These are phyloP conservation scores for Breynia disticha DNA, from an alignment of 441 rosid species.

Conservation along the genomic window DNA sequence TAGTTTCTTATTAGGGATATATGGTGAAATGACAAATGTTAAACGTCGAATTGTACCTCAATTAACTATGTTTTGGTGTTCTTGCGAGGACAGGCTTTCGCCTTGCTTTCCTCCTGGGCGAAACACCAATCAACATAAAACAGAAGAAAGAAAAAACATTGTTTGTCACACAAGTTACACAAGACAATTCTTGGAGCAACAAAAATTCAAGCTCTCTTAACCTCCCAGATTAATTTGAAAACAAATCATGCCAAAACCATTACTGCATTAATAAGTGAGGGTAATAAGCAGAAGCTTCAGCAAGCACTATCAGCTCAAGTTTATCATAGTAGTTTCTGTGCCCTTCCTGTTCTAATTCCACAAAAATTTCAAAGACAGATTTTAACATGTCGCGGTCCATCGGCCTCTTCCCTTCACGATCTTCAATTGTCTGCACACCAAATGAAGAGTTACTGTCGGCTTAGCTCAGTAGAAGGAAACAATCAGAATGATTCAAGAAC, in stretches of 20 bases:
- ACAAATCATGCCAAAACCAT: conserved; percentile 11
- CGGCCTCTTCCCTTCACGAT: conserved; percentile 9
- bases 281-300: conserved; percentile 14
- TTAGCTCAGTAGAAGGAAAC: not conserved
- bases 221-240: conserved; percentile 8
- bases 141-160: not conserved
- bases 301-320: conserved; percentile 9
- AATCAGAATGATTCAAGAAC: not conserved
- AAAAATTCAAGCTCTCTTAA: conserved; percentile 1
- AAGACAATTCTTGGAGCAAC: not conserved
- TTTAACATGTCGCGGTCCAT: conserved; percentile 5
- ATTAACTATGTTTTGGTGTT: conserved; percentile 7
- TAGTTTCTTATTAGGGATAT: too few relatives aligned
- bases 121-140: conserved; percentile 18
- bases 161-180: not conserved
- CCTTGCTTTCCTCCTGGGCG: conserved; percentile 12
- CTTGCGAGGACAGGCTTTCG: conserved; percentile 1
- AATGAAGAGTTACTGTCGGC: not conserved
- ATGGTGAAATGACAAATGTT: not conserved
- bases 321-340: conserved; percentile 10
- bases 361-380: not conserved
- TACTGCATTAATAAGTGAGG: conserved; percentile 10
- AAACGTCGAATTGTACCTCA: not conserved
- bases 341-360: not conserved
- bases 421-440: conserved; percentile 4